A percentile compares a stretch with the other conserved stretches of the same genome.
Evolutionary conservation across 257 asterid species (phyloP).

Genomic region (Petunia secreta): DNA sequence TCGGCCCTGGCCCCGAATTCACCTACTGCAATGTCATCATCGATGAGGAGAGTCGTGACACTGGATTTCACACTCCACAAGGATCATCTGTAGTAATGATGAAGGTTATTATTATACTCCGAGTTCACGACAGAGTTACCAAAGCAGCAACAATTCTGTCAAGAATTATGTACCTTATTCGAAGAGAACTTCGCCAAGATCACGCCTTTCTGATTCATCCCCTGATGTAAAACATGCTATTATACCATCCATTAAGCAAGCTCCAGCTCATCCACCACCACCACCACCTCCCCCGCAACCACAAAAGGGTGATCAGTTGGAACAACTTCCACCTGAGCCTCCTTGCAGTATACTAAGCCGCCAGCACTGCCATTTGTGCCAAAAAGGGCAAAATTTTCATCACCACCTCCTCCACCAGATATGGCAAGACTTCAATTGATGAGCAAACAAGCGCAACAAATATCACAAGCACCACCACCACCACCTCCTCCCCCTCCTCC

Average conservation of each 20-base stretch:
- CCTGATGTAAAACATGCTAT: conserved; percentile 62
- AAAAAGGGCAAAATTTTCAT: conserved; percentile 64
- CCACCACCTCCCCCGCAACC: conserved; percentile 42
- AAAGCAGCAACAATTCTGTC: conserved; percentile 36
- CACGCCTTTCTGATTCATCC: conserved; percentile 66
- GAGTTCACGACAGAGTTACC: conserved; percentile 44
- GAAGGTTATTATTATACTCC: conserved; percentile 50
- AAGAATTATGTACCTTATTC: conserved; percentile 57
- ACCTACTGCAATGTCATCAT: conserved; percentile 92
- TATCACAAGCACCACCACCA: conserved; percentile 45
- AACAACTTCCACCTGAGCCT: conserved; percentile 41
- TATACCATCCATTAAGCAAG: conserved; percentile 71
- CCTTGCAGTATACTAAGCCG: conserved; percentile 39
- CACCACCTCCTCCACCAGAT: conserved; percentile 90
- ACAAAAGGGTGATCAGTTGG: conserved; percentile 30
- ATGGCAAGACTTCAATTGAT: conserved; percentile 64
- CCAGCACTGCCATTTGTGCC: conserved; percentile 52
- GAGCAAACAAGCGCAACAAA: conserved; percentile 50
- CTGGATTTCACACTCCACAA: conserved; percentile 87
- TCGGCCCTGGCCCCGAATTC: conserved; percentile 50
- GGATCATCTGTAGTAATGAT: conserved; percentile 77
- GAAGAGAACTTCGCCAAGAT: conserved; percentile 82
- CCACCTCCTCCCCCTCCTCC: conserved; percentile 50
- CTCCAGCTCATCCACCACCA: conserved; percentile 47
- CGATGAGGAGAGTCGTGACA: conserved; percentile 79